Conservation (phyloP, 2,329 filamentous ascomycete genomes). For the Claviceps digitariae region DNA sequence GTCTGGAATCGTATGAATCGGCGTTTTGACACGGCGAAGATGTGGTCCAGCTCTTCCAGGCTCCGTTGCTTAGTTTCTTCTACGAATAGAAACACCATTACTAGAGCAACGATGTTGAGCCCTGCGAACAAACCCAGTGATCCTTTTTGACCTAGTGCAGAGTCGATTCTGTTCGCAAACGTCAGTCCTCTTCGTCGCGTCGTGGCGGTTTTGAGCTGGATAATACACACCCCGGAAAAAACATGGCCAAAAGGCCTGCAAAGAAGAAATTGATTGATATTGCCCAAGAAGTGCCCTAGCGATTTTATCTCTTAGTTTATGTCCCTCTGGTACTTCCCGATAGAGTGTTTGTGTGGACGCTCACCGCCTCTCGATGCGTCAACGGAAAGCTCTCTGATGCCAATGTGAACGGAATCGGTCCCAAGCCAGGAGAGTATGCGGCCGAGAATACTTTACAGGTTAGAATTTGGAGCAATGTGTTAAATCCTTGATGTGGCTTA, state of each 20-base stretch:
- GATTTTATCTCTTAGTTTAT: not conserved
- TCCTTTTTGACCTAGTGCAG: conserved; percentile 16
- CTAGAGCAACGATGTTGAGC: conserved; percentile 31
- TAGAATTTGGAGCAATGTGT: not conserved
- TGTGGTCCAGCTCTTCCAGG: conserved; percentile 26
- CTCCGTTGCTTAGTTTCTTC: conserved; percentile 28
- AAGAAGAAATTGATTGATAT: conserved; percentile 34
- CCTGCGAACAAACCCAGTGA: conserved; percentile 31
- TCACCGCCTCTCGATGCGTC: conserved; percentile 31
- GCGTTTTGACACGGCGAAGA: conserved; percentile 25
- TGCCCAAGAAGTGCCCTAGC: conserved; percentile 31
- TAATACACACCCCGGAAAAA: conserved; percentile 19
- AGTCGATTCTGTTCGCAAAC: conserved; percentile 10
- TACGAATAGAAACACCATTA: conserved; percentile 30
- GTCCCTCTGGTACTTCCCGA: not conserved
- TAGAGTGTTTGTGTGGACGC: not conserved
- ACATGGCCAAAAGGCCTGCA: conserved; percentile 30
- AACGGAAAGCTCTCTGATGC: conserved; percentile 37
- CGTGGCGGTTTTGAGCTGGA: not conserved
- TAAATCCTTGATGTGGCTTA: conserved; percentile 1
- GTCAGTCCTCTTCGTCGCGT: not conserved
- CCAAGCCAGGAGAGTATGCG: conserved; percentile 27
- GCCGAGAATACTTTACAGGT: conserved; percentile 22
- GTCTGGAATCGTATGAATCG: conserved; percentile 25
- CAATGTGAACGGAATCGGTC: conserved; percentile 35